These are phyloP conservation scores for Gossypium davidsonii DNA, from an alignment of 441 rosid species.

Conservation along the genomic window DNA sequence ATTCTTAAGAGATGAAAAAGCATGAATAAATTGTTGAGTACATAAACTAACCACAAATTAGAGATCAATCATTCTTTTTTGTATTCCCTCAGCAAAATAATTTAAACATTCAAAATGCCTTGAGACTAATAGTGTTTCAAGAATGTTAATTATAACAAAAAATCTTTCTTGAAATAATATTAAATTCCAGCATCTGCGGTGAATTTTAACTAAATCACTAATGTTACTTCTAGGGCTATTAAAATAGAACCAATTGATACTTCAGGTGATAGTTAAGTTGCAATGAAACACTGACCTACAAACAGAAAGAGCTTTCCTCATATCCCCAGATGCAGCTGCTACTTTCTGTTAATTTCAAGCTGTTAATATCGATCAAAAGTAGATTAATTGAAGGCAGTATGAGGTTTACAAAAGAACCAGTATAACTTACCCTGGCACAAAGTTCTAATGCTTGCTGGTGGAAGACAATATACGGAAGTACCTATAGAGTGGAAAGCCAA, in stretches of 20 bases:
- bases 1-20: neutral
- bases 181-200: neutral
- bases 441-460: conserved; percentile 84
- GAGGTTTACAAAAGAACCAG: neutral
- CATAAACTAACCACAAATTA: neutral
- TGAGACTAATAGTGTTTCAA: neutral
- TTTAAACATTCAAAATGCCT: neutral
- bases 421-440: conserved; percentile 78
- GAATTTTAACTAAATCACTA: neutral
- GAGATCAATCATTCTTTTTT: neutral
- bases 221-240: neutral
- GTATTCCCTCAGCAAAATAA: neutral
- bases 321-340: conserved; percentile 92
- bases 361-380: conserved; percentile 10
- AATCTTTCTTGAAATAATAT: neutral
- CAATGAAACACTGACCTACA: conserved; percentile 52
- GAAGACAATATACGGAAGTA: conserved; percentile 51
- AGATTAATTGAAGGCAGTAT: conserved; percentile 10
- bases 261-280: neutral
- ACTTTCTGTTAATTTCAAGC: conserved; percentile 55
- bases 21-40: neutral
- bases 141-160: neutral
- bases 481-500: conserved; percentile 34
- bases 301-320: conserved; percentile 84
- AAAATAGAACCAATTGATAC: neutral